phyloP scores from a whole-genome alignment of 2,329 filamentous ascomycete genomes.

The Nigrospora oryzae region DNA sequence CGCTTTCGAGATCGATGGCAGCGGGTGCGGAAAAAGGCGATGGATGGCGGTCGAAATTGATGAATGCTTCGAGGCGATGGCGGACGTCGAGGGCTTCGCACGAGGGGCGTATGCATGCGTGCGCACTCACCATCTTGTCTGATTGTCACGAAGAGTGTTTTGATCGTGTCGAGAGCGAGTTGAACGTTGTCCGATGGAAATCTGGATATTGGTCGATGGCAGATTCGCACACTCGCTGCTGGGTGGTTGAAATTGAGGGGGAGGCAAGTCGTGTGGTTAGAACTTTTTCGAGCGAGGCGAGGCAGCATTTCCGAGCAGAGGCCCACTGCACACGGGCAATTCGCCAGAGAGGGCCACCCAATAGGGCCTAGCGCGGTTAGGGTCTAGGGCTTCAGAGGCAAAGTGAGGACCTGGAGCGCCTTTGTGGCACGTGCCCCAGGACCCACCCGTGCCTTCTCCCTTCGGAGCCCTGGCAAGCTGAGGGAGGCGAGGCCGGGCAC shows the following conservation, averaged over 20 bases:
- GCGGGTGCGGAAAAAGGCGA: too few relatives aligned
- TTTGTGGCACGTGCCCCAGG: background rate
- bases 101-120: too few relatives aligned
- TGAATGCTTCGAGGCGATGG: too few relatives aligned
- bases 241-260: constrained; percentile 23
- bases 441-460: too few relatives aligned
- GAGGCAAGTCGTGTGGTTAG: constrained; percentile 38
- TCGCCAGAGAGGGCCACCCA: background rate
- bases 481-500: too few relatives aligned
- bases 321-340: constrained; percentile 3
- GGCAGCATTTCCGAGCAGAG: constrained; percentile 1
- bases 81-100: too few relatives aligned
- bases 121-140: constrained; percentile 62
- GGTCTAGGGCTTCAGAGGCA: constrained; percentile 6
- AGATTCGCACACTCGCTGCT: constrained; percentile 39
- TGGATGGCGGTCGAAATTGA: background rate
- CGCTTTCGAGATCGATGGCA: too few relatives aligned
- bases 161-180: constrained; percentile 35
- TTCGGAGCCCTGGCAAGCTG: too few relatives aligned
- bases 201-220: constrained; percentile 34
- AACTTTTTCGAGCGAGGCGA: constrained; percentile 22
- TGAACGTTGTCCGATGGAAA: constrained; percentile 39
- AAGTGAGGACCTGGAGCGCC: background rate
- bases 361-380: constrained; percentile 2
- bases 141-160: constrained; percentile 33